Percentiles rank a stretch among this genome's conserved stretches.
Conservation (phyloP, 176 grass and related monocot genomes). For the Sorghum bicolor region DNA sequence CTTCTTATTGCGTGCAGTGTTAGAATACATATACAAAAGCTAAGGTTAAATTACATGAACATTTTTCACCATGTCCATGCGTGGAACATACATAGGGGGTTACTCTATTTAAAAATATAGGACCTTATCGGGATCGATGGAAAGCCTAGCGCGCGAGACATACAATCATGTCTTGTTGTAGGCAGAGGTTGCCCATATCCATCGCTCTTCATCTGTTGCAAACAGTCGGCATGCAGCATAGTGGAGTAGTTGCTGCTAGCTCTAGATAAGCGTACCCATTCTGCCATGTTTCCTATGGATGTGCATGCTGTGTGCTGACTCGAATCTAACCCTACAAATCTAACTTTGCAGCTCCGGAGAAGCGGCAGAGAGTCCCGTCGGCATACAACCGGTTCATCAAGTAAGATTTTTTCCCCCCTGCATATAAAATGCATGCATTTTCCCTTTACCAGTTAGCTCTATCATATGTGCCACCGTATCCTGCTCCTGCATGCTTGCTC, state of each 20-base stretch:
- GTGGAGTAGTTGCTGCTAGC: neutral
- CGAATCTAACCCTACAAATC: neutral
- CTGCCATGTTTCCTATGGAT: slow-evolving; percentile 15
- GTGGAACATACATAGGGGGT: neutral
- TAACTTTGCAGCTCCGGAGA: slow-evolving; percentile 86
- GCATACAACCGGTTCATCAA: slow-evolving; percentile 99
- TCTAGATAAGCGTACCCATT: slow-evolving; percentile 36
- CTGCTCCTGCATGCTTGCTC: neutral
- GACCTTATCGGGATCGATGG: neutral
- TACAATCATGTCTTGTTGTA: slow-evolving; percentile 35
- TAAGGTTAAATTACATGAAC: neutral
- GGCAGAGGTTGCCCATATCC: slow-evolving; percentile 8
- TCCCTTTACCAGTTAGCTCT: neutral
- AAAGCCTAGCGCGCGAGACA: slow-evolving; percentile 22
- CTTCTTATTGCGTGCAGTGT: neutral
- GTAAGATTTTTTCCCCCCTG: slow-evolving; percentile 37
- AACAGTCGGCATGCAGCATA: slow-evolving; percentile 23
- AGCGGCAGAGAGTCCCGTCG: slow-evolving; percentile 97
- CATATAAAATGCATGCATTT: neutral
- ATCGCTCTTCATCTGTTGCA: neutral
- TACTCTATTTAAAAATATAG: neutral
- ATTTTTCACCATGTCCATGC: neutral
- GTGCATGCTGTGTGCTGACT: neutral
- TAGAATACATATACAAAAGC: neutral
- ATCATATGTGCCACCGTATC: neutral